Evolutionary conservation across 768 basidiomycete species (phyloP).

Genomic region (Sarcomyxa edulis): DNA sequence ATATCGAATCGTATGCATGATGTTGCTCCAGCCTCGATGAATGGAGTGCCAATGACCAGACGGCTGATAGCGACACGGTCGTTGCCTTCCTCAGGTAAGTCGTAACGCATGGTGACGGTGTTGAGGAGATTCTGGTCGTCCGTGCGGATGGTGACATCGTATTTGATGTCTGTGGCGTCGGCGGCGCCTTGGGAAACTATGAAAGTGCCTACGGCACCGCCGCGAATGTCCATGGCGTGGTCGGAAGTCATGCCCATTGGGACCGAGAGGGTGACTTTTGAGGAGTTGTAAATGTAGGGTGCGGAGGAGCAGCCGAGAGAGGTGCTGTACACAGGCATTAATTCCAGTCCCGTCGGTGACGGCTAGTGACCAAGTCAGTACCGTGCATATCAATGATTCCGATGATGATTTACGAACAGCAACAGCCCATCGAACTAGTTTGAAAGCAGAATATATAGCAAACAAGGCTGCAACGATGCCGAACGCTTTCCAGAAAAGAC

Average conservation of each 20-base stretch:
- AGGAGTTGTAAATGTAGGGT: constrained; percentile 38
- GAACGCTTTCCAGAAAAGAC: constrained; percentile 49
- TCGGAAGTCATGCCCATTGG: constrained; percentile 31
- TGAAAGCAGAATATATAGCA: constrained; percentile 35
- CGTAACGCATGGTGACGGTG: constrained; percentile 28
- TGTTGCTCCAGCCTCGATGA: constrained; percentile 12
- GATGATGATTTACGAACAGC: constrained; percentile 26
- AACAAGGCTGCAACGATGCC: constrained; percentile 41
- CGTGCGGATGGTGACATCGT: constrained; percentile 43
- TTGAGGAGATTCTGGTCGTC: constrained; percentile 35
- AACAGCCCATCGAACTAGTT: constrained; percentile 40
- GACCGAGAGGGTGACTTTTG: constrained; percentile 28
- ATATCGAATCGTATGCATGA: constrained; percentile 54
- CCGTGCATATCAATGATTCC: background rate
- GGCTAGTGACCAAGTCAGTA: constrained; percentile 26
- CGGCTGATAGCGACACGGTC: constrained; percentile 28
- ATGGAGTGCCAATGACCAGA: constrained; percentile 32
- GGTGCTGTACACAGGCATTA: constrained; percentile 49
- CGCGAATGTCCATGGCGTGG: constrained; percentile 42
- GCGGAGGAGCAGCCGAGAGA: constrained; percentile 46
- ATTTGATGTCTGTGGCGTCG: constrained; percentile 37
- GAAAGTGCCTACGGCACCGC: constrained; percentile 46
- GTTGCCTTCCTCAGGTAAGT: constrained; percentile 24
- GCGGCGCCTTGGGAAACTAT: constrained; percentile 37
- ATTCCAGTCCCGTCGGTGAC: constrained; percentile 44